phyloP scores from a whole-genome alignment of 2,329 filamentous ascomycete genomes.

The Byssochlamys sp. region DNA sequence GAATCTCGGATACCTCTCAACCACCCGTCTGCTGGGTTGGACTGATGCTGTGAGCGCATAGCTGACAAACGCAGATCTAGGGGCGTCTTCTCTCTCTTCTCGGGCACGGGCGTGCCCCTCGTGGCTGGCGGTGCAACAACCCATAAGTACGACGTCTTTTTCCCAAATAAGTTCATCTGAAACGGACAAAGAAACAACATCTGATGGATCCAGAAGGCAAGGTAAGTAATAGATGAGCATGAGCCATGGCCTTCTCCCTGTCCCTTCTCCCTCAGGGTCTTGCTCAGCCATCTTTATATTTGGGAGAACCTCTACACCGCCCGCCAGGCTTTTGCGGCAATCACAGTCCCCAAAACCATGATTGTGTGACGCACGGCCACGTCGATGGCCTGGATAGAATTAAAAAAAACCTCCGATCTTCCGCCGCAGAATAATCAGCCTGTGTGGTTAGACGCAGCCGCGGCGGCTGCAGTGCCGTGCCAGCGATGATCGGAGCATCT shows the following conservation, averaged over 20 bases:
- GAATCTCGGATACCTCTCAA: neutral
- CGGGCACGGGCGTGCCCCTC: neutral
- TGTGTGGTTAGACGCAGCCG: constrained; percentile 4
- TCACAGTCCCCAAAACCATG: neutral
- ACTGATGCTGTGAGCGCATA: neutral
- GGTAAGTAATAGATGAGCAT: neutral
- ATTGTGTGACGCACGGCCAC: neutral
- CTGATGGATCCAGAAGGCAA: neutral
- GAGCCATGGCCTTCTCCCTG: neutral
- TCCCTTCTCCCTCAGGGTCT: neutral
- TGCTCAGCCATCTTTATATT: neutral
- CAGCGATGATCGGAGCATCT: neutral
- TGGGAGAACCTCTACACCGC: neutral
- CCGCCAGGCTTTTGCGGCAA: neutral
- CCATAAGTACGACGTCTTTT: neutral
- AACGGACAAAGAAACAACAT: neutral
- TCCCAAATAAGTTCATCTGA: neutral
- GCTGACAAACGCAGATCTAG: neutral
- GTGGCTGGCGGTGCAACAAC: neutral
- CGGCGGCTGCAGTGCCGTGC: neutral
- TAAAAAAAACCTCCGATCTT: neutral
- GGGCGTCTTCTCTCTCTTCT: neutral
- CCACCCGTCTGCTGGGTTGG: neutral
- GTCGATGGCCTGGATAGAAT: neutral
- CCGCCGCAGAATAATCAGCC: neutral